These are phyloP conservation scores for Coniferiporia sulphurascens DNA, from an alignment of 1,284 basidiomycete species.

Conservation along the genomic window DNA sequence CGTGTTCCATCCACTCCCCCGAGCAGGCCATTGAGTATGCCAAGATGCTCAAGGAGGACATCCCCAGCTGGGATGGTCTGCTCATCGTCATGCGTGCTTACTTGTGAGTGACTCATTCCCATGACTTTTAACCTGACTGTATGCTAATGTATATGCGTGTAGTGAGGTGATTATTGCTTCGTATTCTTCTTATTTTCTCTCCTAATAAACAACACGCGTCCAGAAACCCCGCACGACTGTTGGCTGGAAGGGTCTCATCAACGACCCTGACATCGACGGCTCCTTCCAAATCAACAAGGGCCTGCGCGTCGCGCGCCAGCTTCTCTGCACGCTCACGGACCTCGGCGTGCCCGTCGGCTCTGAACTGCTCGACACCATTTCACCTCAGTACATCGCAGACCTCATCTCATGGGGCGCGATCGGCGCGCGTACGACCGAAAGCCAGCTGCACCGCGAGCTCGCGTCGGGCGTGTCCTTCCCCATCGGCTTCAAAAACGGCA, in stretches of 20 bases:
- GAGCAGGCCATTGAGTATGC: conserved; percentile 92
- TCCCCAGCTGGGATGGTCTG: conserved; percentile 70
- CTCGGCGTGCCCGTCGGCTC: conserved; percentile 90
- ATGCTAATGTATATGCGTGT: not conserved
- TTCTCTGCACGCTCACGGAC: conserved; percentile 87
- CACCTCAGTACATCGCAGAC: conserved; percentile 78
- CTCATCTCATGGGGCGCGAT: conserved; percentile 97
- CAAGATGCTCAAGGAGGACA: conserved; percentile 63
- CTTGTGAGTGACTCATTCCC: conserved; percentile 57
- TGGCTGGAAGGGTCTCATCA: conserved; percentile 86
- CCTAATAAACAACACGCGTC: not conserved
- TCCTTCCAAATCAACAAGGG: conserved; percentile 98
- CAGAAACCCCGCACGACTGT: conserved; percentile 87
- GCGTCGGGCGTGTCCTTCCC: conserved; percentile 88
- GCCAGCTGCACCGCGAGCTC: conserved; percentile 89
- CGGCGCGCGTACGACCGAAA: conserved; percentile 94
- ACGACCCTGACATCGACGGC: conserved; percentile 90
- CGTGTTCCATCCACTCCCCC: conserved; percentile 92
- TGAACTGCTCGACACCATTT: conserved; percentile 93
- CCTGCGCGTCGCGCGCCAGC: conserved; percentile 78
- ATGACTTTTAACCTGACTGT: not conserved
- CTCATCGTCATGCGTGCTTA: conserved; percentile 95
- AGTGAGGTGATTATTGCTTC: conserved; percentile 22
- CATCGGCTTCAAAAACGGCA: conserved; percentile 99
- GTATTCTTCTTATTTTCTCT: conserved; percentile 14